Evolutionary conservation across 805 yeast species (phyloP), one percentile per base, ranked within the genome.

Genomic region (Saccharomyces mikatae): DNA sequence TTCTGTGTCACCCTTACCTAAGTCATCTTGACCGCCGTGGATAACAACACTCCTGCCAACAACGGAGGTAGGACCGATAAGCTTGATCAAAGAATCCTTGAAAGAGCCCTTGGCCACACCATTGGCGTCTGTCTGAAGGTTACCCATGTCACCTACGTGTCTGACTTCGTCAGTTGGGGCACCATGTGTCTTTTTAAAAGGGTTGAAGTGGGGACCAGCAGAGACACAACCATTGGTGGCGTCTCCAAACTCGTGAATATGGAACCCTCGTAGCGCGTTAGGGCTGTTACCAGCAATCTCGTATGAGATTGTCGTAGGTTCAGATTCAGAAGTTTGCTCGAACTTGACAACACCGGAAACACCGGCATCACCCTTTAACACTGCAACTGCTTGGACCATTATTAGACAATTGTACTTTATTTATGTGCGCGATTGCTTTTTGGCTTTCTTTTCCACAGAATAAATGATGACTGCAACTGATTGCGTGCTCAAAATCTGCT

Each of bases 201-300:
- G 97, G 81, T 91, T 86, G 82, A 89, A 90, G 78, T 91, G 97
- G 56, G 97, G 96, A 70, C 97, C 97, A 53, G 97, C 97, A 62
- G 96, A 88, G 57, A 96, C 92, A 79, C 99, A 94, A 62, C 99
- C 99, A 74, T 94, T 94, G 76, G 99, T 65, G 58, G 69, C 89
- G 80, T 94, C 99, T 78, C 99, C 99, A 69, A 94, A 94, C 71
- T 89, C 86, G 76, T 94, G 99, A 71, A 94, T 78, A 81, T 94
- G 99, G 96, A 94, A 92, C 52, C 99, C 99, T 76, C 96, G 85
- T 71, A 80, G 76, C 51, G 96, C 92, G 68, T 88, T 86, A 58
- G 97, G 78, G 62, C 82, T 84, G 75, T 90, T 89, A 72, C 99
- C 99, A 55, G 82, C 68, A 70, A 94, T 87, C 67, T 92, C 95